Evolutionary conservation across 805 yeast genomes (phyloP).

Genomic region (Lachancea kluyveri): DNA sequence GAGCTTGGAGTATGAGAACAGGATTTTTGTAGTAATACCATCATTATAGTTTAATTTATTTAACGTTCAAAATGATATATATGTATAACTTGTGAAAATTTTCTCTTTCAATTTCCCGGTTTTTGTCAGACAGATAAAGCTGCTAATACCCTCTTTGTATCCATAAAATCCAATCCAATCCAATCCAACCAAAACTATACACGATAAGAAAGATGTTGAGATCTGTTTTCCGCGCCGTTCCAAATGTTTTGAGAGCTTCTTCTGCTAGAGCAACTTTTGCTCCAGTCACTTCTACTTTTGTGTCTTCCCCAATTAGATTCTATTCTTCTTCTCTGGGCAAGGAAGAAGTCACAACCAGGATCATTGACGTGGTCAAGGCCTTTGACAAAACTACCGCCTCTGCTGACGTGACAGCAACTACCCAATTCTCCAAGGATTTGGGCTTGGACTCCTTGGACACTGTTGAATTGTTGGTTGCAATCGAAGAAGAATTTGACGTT

Average conservation of each 20-base stretch:
- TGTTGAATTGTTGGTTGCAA: conserved; percentile 92
- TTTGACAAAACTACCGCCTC: conserved; percentile 54
- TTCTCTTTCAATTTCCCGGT: too few species aligned
- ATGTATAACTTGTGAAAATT: too few species aligned
- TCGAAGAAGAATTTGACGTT: conserved; percentile 87
- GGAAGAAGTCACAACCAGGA: conserved; percentile 77
- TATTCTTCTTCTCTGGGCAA: conserved; percentile 63
- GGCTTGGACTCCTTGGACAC: conserved; percentile 84
- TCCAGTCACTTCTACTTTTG: conserved; percentile 17
- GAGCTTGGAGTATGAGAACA: too few species aligned
- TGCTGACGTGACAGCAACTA: conserved; percentile 32
- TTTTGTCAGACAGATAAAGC: too few species aligned
- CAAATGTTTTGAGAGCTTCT: conserved; percentile 33
- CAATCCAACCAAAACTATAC: too few species aligned
- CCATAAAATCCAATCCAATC: too few species aligned
- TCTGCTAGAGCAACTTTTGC: conserved; percentile 29
- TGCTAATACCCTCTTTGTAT: too few species aligned
- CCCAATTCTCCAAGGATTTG: conserved; percentile 48
- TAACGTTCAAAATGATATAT: too few species aligned
- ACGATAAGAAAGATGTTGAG: conserved; percentile 50
- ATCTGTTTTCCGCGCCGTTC: conserved; percentile 39
- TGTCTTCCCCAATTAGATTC: conserved; percentile 31
- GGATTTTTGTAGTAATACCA: too few species aligned
- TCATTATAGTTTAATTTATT: too few species aligned
- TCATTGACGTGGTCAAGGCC: conserved; percentile 67